Conservation (phyloP, 2,329 filamentous ascomycete genomes). For the Penicillium brasilianum region DNA sequence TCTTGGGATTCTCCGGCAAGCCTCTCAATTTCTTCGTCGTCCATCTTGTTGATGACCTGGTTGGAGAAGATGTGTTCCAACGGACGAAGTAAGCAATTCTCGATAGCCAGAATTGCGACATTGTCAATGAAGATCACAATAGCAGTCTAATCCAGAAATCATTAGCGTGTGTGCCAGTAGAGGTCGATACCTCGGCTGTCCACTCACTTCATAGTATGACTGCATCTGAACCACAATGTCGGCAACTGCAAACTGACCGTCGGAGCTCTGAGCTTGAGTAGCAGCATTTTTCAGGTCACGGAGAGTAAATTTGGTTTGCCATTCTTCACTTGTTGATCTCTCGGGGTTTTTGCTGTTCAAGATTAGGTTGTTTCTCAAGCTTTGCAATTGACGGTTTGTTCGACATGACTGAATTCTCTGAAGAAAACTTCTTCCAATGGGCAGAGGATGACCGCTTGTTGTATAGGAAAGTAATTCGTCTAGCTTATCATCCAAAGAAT, state of each 20-base stretch:
- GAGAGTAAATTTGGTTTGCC: not conserved
- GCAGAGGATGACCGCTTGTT: conserved; percentile 33
- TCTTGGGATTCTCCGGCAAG: conserved; percentile 45
- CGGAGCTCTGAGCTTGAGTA: not conserved
- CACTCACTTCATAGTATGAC: conserved; percentile 31
- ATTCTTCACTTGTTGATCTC: not conserved
- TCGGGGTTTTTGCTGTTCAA: not conserved
- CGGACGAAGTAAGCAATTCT: conserved; percentile 54
- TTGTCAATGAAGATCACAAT: conserved; percentile 55
- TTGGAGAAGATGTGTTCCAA: conserved; percentile 51
- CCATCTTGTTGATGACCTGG: conserved; percentile 43
- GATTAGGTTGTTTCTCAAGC: not conserved
- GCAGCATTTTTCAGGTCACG: not conserved
- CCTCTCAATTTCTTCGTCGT: conserved; percentile 35
- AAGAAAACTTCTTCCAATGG: conserved; percentile 24
- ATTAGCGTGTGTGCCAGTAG: not conserved
- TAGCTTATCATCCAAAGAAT: conserved; percentile 27
- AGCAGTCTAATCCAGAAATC: conserved; percentile 30
- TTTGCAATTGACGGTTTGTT: conserved; percentile 1
- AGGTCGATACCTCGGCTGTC: not conserved
- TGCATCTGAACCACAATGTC: conserved; percentile 49
- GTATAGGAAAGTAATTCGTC: conserved; percentile 29
- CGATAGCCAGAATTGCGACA: conserved; percentile 55
- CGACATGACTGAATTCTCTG: conserved; percentile 5
- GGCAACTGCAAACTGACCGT: conserved; percentile 42